Percentiles rank a stretch among this genome's conserved stretches.
These are phyloP conservation scores for Dovyalis caffra DNA, from an alignment of 345 rosid genomes.

Conservation along the genomic window DNA sequence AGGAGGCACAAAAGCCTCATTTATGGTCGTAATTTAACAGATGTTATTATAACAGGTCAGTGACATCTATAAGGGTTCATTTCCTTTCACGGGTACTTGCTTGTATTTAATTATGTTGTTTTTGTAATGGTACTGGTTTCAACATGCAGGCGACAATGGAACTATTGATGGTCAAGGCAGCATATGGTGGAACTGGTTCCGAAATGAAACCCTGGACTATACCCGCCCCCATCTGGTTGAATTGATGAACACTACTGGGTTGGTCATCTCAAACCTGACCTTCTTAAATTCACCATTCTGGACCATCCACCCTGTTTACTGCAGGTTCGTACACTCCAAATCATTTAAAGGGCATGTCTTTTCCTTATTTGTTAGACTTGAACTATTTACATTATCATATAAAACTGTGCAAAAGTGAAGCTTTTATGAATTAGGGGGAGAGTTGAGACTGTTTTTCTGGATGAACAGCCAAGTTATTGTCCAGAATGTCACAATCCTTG, in stretches of 20 bases:
- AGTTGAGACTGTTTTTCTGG: conserved; percentile 44
- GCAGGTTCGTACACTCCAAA: conserved; percentile 63
- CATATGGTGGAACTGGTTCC: conserved; percentile 88
- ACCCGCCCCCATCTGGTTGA: conserved; percentile 97
- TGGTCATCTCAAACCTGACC: conserved; percentile 81
- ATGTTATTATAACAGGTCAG: conserved; percentile 89
- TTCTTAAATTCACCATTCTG: conserved; percentile 93
- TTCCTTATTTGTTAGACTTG: conserved; percentile 23
- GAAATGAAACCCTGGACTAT: conserved; percentile 59
- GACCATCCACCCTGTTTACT: conserved; percentile 96
- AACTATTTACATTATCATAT: conserved; percentile 14
- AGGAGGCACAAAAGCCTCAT: conserved; percentile 87
- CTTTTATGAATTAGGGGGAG: conserved; percentile 38
- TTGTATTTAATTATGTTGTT: conserved; percentile 2
- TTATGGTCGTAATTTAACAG: conserved; percentile 83
- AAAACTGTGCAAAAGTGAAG: conserved; percentile 35
- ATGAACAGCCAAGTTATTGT: conserved; percentile 78
- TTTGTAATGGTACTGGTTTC: conserved; percentile 20
- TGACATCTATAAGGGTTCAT: conserved; percentile 9
- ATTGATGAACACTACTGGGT: conserved; percentile 79
- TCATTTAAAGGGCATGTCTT: conserved; percentile 7
- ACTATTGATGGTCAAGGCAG: conserved; percentile 95
- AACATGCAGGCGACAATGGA: conserved; percentile 77
- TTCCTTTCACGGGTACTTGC: background rate
- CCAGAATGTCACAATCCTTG: conserved; percentile 80